Percentiles rank a stretch among this genome's conserved stretches.
These are phyloP conservation scores for Naegleria fowleri DNA, from an alignment of 208 protist genomes.

Conservation along the genomic window DNA sequence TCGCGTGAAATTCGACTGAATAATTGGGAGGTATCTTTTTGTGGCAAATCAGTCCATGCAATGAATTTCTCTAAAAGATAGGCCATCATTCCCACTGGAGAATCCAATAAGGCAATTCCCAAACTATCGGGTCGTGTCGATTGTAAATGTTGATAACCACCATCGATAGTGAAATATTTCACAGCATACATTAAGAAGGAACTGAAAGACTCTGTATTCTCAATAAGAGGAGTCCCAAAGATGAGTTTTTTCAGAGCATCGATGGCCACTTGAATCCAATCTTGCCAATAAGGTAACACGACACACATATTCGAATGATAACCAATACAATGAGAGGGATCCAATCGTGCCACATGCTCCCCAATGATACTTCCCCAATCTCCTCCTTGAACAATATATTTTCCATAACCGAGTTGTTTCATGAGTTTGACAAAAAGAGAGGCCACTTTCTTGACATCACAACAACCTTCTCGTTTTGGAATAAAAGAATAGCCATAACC, in stretches of 20 bases:
- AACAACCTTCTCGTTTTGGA: background rate
- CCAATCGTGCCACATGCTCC: background rate
- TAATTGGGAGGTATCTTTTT: background rate
- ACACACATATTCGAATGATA: background rate
- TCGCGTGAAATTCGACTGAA: background rate
- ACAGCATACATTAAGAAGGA: background rate
- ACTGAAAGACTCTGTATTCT: background rate
- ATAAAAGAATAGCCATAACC: background rate
- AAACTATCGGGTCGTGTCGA: background rate
- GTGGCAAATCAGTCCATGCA: background rate
- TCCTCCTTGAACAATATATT: background rate
- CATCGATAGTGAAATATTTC: background rate
- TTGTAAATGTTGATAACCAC: background rate
- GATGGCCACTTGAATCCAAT: background rate
- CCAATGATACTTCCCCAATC: background rate
- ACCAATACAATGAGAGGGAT: background rate
- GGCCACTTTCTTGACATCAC: background rate
- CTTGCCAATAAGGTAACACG: background rate
- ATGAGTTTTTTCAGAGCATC: background rate
- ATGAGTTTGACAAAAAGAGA: background rate
- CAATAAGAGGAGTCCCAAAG: background rate
- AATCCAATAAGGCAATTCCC: background rate
- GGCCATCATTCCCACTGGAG: background rate
- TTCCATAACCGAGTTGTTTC: background rate
- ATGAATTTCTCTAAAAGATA: background rate